Evolutionary conservation across 495 filamentous ascomycete genomes (phyloP).

Genomic region (Achaetomiella virescens): DNA sequence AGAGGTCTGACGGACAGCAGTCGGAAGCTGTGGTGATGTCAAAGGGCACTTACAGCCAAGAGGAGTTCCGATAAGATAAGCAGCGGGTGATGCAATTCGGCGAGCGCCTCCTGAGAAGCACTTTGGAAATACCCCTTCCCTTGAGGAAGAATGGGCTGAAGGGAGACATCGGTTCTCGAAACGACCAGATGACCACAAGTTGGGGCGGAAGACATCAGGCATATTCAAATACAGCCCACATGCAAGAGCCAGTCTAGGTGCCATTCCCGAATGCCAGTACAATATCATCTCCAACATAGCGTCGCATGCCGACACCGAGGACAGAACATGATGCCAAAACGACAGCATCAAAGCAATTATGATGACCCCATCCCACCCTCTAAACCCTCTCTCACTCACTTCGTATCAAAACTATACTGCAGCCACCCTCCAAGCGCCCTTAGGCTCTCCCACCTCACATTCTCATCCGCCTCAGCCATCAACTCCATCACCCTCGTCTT

Average conservation of each 20-base stretch:
- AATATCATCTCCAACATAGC: background rate
- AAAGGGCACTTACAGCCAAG: background rate
- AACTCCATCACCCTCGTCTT: conserved; percentile 92
- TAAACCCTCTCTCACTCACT: conserved; percentile 24
- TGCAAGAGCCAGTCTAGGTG: conserved; percentile 12
- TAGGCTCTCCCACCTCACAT: conserved; percentile 91
- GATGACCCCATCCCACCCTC: background rate
- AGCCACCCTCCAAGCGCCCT: conserved; percentile 90
- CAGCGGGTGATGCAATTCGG: background rate
- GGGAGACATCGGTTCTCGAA: background rate
- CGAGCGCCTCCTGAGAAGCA: no score
- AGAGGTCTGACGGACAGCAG: no score
- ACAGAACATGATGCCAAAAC: background rate
- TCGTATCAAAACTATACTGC: conserved; percentile 74
- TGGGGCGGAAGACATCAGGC: background rate
- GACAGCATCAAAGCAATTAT: background rate
- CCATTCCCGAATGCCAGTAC: conserved; percentile 1
- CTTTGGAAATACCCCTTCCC: no score
- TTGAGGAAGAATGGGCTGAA: no score
- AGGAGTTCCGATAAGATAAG: conserved; percentile 23
- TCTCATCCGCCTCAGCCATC: conserved; percentile 86
- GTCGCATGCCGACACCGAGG: background rate
- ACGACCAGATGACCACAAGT: no score
- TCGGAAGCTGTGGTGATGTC: background rate
- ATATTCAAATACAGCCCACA: conserved; percentile 1